Evolutionary conservation across 768 basidiomycete genomes (phyloP).

Genomic region (Amanita subjunquillea): DNA sequence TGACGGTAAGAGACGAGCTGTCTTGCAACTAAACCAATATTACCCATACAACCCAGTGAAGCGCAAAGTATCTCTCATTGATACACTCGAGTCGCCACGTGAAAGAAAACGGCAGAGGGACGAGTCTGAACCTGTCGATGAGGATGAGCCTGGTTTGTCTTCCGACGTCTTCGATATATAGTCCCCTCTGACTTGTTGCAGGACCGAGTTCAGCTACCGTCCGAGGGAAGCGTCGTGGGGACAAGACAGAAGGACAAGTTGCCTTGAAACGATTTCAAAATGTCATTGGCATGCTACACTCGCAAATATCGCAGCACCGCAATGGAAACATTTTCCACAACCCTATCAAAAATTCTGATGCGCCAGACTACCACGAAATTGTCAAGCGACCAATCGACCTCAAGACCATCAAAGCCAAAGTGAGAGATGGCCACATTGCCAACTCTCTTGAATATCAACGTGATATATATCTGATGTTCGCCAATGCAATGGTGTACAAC

Average conservation of each 20-base stretch:
- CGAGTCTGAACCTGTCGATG: constrained; percentile 57
- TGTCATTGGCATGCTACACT: constrained; percentile 72
- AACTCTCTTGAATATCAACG: constrained; percentile 83
- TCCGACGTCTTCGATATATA: constrained; percentile 6
- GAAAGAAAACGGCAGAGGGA: constrained; percentile 55
- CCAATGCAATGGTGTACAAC: constrained; percentile 98
- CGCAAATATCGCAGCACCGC: constrained; percentile 74
- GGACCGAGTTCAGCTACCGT: constrained; percentile 20
- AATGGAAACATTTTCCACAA: constrained; percentile 87
- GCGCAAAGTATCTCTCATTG: constrained; percentile 51
- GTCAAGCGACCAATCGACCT: constrained; percentile 95
- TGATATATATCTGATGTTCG: constrained; percentile 89
- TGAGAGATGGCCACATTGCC: constrained; percentile 74
- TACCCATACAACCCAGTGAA: constrained; percentile 33
- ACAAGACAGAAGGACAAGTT: constrained; percentile 36
- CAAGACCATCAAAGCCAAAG: constrained; percentile 80
- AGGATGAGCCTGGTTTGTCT: constrained; percentile 46
- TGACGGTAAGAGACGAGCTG: constrained; percentile 16
- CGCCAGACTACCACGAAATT: constrained; percentile 86
- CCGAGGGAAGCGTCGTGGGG: constrained; percentile 23
- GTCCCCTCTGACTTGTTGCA: constrained; percentile 5
- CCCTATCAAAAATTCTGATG: constrained; percentile 81
- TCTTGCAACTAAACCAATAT: not conserved
- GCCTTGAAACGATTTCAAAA: constrained; percentile 70
- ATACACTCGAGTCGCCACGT: constrained; percentile 33